Evolutionary conservation across 2,329 filamentous ascomycete species (phyloP).

Genomic region (Pestalotiopsis sp.): DNA sequence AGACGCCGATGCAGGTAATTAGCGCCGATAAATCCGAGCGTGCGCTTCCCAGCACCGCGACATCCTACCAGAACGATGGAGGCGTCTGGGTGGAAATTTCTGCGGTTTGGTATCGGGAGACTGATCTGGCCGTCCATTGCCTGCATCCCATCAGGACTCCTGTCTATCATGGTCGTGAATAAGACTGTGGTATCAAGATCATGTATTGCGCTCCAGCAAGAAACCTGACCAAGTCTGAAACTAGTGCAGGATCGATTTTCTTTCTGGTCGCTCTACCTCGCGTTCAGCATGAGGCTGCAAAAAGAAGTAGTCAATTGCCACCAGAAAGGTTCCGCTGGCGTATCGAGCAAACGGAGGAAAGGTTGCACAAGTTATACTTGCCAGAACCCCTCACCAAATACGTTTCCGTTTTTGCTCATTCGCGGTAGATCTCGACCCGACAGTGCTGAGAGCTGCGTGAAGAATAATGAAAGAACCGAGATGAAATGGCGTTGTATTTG

Average conservation of each 20-base stretch:
- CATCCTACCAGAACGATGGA: conserved; percentile 74
- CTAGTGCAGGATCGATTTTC: background rate
- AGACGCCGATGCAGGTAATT: conserved; percentile 68
- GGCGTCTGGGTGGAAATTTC: conserved; percentile 58
- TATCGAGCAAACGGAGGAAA: background rate
- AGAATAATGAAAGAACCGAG: background rate
- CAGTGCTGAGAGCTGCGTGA: background rate
- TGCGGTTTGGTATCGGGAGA: conserved; percentile 33
- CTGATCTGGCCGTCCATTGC: background rate
- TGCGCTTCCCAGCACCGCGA: conserved; percentile 72
- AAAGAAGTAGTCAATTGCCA: background rate
- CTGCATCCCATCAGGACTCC: background rate
- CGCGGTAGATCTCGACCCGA: background rate
- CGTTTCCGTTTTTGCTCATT: background rate
- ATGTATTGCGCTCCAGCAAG: background rate
- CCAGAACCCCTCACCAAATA: background rate
- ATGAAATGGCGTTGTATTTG: background rate
- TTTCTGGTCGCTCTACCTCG: background rate
- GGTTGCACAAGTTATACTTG: background rate
- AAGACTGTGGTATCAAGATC: background rate
- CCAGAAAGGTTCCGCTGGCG: background rate
- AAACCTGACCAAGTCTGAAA: background rate
- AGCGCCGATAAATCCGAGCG: conserved; percentile 72
- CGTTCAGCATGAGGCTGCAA: background rate
- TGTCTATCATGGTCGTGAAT: background rate